Percentiles rank a stretch among this genome's conserved stretches.
Conservation (phyloP, 2,329 filamentous ascomycete species). For the Trichoderma sp. region DNA sequence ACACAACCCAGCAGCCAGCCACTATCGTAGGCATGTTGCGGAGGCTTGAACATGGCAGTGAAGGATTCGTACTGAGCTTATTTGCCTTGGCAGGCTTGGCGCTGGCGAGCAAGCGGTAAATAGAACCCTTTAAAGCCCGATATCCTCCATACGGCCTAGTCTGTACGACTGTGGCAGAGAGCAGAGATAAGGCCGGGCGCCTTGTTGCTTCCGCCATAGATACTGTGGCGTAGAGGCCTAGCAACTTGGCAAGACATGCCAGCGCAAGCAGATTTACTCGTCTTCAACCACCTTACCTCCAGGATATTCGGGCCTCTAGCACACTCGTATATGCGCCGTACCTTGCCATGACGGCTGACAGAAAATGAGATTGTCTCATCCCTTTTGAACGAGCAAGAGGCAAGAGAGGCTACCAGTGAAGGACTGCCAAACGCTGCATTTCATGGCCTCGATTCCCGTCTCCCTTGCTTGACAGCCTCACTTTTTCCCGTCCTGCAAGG, state of each 20-base stretch:
- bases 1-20: not conserved
- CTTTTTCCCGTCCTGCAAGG: conserved; percentile 10
- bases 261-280: not conserved
- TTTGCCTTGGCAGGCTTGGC: too few species aligned
- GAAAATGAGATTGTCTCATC: conserved; percentile 14
- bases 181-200: conserved; percentile 3
- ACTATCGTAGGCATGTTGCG: not conserved
- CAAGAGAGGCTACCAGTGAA: conserved; percentile 7
- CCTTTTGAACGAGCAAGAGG: not conserved
- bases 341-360: not conserved
- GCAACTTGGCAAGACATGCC: conserved; percentile 16
- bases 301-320: not conserved
- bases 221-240: too few species aligned
- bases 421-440: not conserved
- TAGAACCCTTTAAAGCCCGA: too few species aligned
- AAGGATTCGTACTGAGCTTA: not conserved
- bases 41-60: conserved; percentile 14
- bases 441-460: not conserved
- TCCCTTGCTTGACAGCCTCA: not conserved
- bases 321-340: not conserved
- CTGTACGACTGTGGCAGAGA: not conserved
- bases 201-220: not conserved
- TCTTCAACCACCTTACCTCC: not conserved
- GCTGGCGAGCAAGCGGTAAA: too few species aligned
- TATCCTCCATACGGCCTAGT: too few species aligned